These are phyloP conservation scores for Xylaria hypoxylon DNA, from an alignment of 2,329 filamentous ascomycete genomes.

Conservation along the genomic window DNA sequence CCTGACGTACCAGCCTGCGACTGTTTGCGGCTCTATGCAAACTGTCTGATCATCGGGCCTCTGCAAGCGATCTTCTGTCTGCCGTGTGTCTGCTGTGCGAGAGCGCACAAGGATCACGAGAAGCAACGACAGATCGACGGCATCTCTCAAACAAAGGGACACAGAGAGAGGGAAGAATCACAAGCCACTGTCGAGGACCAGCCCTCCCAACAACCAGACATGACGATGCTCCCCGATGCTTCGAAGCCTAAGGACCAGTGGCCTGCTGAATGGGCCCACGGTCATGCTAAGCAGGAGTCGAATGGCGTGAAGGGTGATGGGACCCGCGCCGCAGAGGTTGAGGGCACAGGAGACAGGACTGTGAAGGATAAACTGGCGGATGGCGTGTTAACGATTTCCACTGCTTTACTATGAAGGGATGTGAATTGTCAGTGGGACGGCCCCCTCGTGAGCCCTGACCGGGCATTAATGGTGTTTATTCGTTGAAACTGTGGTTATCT, in stretches of 20 bases:
- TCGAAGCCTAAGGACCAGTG: slow-evolving; percentile 13
- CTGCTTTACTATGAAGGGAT: neutral
- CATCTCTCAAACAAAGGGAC: neutral
- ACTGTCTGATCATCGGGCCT: slow-evolving; percentile 9
- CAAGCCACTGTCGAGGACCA: neutral
- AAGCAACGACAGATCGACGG: neutral
- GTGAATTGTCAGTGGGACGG: neutral
- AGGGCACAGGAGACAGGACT: neutral
- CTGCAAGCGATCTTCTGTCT: slow-evolving; percentile 10
- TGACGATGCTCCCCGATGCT: slow-evolving; percentile 10
- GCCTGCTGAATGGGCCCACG: neutral
- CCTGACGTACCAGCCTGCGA: slow-evolving; percentile 5
- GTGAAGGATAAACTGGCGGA: slow-evolving; percentile 9
- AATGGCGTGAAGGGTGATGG: neutral
- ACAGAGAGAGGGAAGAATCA: neutral
- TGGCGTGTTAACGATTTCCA: slow-evolving; percentile 15
- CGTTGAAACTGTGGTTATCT: neutral
- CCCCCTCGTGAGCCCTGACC: too few species aligned
- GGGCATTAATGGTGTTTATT: neutral
- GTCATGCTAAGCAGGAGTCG: neutral
- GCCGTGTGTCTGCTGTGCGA: slow-evolving; percentile 18
- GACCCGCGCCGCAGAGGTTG: neutral
- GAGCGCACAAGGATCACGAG: slow-evolving; percentile 4
- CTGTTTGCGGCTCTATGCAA: neutral
- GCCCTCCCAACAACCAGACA: neutral